Percentiles rank a stretch among this genome's conserved stretches.
These are phyloP conservation scores for Adenanthera pavonina DNA, from an alignment of 306 rosid species.

Conservation along the genomic window DNA sequence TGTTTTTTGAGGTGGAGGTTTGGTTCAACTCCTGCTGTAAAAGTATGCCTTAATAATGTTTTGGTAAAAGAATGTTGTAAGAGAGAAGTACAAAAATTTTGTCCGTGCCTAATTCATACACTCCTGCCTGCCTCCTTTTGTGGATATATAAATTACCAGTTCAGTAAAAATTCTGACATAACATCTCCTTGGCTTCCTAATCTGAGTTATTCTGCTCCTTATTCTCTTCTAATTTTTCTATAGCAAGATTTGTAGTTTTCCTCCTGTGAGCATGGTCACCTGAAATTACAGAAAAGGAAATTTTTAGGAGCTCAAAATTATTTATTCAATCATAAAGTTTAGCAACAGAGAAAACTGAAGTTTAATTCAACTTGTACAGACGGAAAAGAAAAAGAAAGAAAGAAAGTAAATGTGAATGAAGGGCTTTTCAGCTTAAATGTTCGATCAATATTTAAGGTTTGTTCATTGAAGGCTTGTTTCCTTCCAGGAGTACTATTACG, in stretches of 20 bases:
- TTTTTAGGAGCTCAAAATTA: neutral
- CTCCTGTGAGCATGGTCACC: neutral
- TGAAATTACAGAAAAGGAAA: constrained; percentile 10
- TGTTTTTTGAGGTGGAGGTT: neutral
- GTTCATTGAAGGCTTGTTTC: constrained; percentile 34
- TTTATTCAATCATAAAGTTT: neutral
- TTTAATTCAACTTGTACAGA: neutral
- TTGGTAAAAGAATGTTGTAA: neutral
- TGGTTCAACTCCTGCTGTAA: neutral
- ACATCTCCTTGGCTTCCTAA: neutral
- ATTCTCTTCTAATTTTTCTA: neutral
- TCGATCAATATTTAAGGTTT: constrained; percentile 14
- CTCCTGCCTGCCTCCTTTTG: neutral
- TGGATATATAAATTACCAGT: neutral
- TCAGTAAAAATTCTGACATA: neutral
- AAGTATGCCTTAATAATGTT: too few species aligned
- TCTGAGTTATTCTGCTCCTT: neutral
- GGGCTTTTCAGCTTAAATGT: neutral
- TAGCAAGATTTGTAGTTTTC: neutral
- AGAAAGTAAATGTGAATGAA: too few species aligned
- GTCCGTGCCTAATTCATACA: neutral
- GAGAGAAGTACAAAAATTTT: too few species aligned
- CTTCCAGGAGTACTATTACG: constrained; percentile 85
- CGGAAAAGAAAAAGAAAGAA: too few species aligned
- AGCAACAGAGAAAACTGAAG: neutral